Evolutionary conservation across 192 early-diverging fungal species (phyloP).

Genomic region (Gryganskiella cystojenkinii): DNA sequence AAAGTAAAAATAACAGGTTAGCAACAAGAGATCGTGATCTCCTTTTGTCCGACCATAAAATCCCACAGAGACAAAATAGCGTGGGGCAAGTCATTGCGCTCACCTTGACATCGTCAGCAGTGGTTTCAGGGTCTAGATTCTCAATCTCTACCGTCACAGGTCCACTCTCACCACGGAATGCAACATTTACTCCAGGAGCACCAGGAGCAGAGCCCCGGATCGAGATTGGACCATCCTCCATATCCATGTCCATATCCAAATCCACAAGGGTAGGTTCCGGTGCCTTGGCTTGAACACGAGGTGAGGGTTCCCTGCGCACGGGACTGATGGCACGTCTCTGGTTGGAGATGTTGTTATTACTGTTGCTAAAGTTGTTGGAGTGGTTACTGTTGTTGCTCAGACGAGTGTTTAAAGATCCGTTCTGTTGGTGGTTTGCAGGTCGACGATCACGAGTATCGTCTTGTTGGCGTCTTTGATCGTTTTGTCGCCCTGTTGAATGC

Average conservation of each 20-base stretch:
- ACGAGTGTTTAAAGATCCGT: neutral
- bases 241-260: slow-evolving; percentile 45
- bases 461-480: neutral
- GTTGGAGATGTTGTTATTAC: neutral
- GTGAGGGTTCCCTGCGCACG: neutral
- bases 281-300: neutral
- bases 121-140: slow-evolving; percentile 60
- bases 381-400: slow-evolving; percentile 7
- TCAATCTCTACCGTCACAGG: slow-evolving; percentile 59
- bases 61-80: no score
- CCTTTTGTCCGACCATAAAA: no score
- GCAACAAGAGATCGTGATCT: no score
- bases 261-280: neutral
- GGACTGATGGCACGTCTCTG: neutral
- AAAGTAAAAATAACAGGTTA: neutral
- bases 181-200: slow-evolving; percentile 11
- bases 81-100: no score
- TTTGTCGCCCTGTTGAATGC: no score
- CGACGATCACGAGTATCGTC: no score
- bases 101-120: slow-evolving; percentile 64
- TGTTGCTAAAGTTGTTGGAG: neutral
- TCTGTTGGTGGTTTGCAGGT: no score
- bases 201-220: slow-evolving; percentile 43
- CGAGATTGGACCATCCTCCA: slow-evolving; percentile 9
- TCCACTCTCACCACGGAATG: slow-evolving; percentile 60